Conservation (phyloP, 805 yeast species). For the Cyberlindnera maritima region DNA sequence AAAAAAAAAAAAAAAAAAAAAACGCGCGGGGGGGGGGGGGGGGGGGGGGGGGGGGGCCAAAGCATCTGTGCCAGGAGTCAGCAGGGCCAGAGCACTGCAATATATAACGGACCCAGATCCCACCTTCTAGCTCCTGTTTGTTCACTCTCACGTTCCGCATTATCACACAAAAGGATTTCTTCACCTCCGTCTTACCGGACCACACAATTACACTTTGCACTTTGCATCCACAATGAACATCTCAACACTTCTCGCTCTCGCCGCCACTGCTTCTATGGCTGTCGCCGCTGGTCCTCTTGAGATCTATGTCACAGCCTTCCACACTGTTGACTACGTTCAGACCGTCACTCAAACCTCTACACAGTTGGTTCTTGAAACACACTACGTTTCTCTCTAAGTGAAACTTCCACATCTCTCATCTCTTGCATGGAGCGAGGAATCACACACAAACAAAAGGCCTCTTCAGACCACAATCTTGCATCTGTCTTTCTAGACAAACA, state of each 20-base stretch:
- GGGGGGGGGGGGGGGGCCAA: too few relatives aligned
- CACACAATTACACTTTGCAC: background rate
- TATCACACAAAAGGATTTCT: background rate
- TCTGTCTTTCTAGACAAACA: too few relatives aligned
- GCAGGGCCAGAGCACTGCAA: too few relatives aligned
- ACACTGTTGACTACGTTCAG: conserved; percentile 27
- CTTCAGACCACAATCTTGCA: background rate
- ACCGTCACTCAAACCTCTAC: conserved; percentile 25
- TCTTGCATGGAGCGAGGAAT: too few relatives aligned
- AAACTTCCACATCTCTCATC: too few relatives aligned
- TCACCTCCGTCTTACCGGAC: background rate
- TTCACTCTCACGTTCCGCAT: too few relatives aligned
- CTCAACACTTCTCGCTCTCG: conserved; percentile 19
- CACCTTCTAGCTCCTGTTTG: too few relatives aligned
- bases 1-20: background rate
- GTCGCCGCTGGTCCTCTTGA: conserved; percentile 28
- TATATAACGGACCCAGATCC: background rate
- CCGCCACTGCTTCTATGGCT: conserved; percentile 17
- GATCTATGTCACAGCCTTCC: conserved; percentile 24
- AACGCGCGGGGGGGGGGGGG: too few relatives aligned
- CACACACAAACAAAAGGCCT: background rate
- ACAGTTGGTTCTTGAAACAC: conserved; percentile 26
- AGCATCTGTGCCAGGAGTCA: too few relatives aligned
- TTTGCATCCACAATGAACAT: conserved; percentile 21
- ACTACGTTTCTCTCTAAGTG: conserved; percentile 18